phyloP scores from a whole-genome alignment of 495 filamentous ascomycete species.

The Penicillium pancosmium region DNA sequence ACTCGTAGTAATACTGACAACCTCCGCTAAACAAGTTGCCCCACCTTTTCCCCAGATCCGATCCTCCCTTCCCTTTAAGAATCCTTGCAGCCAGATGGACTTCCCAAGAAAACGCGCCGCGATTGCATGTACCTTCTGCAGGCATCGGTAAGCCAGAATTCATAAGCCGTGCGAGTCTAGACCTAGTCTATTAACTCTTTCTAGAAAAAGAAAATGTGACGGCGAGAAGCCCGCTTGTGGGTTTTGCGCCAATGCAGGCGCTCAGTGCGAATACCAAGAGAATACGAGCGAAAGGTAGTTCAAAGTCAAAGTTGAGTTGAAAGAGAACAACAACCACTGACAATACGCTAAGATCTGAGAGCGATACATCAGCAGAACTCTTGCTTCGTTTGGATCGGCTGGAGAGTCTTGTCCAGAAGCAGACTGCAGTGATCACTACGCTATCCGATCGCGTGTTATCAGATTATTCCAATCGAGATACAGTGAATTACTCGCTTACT shows the following conservation, averaged over 20 bases:
- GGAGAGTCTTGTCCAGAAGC: conserved; percentile 13
- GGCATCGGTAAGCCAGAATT: conserved; percentile 15
- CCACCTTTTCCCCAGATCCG: conserved; percentile 6
- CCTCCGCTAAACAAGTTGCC: conserved; percentile 4
- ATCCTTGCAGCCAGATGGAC: conserved; percentile 10
- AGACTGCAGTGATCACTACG: conserved; percentile 9
- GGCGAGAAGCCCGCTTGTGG: conserved; percentile 23
- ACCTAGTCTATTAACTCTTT: not conserved
- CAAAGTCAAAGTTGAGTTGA: not conserved
- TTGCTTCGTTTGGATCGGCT: conserved; percentile 12
- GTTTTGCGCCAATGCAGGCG: conserved; percentile 21
- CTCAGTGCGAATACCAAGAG: conserved; percentile 26
- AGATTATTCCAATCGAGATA: not conserved
- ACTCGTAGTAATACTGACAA: not conserved
- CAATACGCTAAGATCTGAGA: not conserved
- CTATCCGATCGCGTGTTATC: conserved; percentile 12
- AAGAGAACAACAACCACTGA: not conserved
- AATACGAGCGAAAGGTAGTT: conserved; percentile 19
- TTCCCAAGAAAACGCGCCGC: conserved; percentile 25
- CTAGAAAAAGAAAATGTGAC: conserved; percentile 27
- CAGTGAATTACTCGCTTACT: not conserved
- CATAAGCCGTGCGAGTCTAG: not conserved
- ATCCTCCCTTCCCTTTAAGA: not conserved
- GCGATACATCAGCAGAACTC: conserved; percentile 6
- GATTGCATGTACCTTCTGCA: conserved; percentile 27